Conservation (phyloP, 495 filamentous ascomycete species). For the Parachaetomium inaequale region DNA sequence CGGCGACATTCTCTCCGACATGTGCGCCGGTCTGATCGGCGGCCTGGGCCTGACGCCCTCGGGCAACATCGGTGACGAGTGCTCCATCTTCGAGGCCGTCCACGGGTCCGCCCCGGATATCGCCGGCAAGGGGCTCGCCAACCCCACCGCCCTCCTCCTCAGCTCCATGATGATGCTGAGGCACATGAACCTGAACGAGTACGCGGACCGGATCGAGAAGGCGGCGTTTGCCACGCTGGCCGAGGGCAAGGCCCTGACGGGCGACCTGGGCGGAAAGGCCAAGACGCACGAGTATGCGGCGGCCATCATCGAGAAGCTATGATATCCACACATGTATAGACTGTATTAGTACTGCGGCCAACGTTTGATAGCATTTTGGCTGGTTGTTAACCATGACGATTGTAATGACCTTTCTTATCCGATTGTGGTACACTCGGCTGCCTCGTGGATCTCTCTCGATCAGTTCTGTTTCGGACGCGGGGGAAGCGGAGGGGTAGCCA, state of each 20-base stretch:
- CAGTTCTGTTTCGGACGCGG: neutral
- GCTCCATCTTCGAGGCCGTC: conserved; percentile 99
- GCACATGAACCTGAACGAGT: conserved; percentile 86
- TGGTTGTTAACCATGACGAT: conserved; percentile 18
- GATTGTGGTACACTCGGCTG: neutral
- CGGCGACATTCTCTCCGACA: conserved; percentile 98
- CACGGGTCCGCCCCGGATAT: conserved; percentile 98
- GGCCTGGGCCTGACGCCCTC: conserved; percentile 95
- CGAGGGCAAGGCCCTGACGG: conserved; percentile 93
- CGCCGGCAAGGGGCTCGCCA: conserved; percentile 90
- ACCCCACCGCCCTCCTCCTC: conserved; percentile 89
- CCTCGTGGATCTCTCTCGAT: neutral
- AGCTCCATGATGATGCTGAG: conserved; percentile 98
- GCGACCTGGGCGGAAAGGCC: conserved; percentile 89
- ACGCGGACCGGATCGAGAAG: conserved; percentile 85
- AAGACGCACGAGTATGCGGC: conserved; percentile 88
- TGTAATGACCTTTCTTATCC: conserved; percentile 13
- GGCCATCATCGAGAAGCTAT: conserved; percentile 85
- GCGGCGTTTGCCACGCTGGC: conserved; percentile 91
- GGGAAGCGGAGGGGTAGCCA: no score
- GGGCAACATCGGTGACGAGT: conserved; percentile 98
- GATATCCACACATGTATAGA: conserved; percentile 31
- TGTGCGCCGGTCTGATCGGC: conserved; percentile 98
- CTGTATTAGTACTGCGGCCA: conserved; percentile 20
- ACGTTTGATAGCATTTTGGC: conserved; percentile 18